Evolutionary conservation across 2,329 filamentous ascomycete genomes (phyloP).

Genomic region (Alternaria rosae): DNA sequence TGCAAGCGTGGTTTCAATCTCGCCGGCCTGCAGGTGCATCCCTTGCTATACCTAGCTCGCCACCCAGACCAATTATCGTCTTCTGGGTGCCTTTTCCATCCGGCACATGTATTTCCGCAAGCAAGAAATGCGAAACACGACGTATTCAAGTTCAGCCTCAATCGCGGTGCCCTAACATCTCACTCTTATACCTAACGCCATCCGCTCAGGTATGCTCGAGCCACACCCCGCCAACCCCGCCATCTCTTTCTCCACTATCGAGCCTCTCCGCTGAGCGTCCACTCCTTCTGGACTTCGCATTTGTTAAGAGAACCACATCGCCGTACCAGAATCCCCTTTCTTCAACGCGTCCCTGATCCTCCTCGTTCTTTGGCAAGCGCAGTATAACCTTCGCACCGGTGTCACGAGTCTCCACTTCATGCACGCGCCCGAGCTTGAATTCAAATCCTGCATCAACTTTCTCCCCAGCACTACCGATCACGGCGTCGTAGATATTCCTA

Average conservation of each 20-base stretch:
- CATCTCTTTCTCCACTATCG: slow-evolving; percentile 19
- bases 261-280: slow-evolving; percentile 25
- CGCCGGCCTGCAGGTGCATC: neutral
- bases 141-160: neutral
- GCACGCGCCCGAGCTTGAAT: slow-evolving; percentile 27
- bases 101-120: neutral
- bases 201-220: slow-evolving; percentile 29
- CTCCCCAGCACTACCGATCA: slow-evolving; percentile 21
- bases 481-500: slow-evolving; percentile 13
- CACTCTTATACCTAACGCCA: neutral
- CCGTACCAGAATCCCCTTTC: slow-evolving; percentile 36
- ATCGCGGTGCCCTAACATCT: neutral
- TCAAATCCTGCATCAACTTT: slow-evolving; percentile 1
- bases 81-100: too few species aligned
- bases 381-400: slow-evolving; percentile 29
- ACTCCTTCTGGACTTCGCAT: slow-evolving; percentile 17
- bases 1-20: neutral
- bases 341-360: slow-evolving; percentile 23
- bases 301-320: slow-evolving; percentile 32
- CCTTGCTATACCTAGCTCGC: neutral
- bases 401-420: slow-evolving; percentile 17
- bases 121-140: neutral
- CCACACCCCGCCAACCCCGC: slow-evolving; percentile 33
- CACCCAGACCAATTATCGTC: neutral
- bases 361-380: slow-evolving; percentile 26